Evolutionary conservation across 331 rosid genomes (phyloP).

Genomic region (Quercus lobata): DNA sequence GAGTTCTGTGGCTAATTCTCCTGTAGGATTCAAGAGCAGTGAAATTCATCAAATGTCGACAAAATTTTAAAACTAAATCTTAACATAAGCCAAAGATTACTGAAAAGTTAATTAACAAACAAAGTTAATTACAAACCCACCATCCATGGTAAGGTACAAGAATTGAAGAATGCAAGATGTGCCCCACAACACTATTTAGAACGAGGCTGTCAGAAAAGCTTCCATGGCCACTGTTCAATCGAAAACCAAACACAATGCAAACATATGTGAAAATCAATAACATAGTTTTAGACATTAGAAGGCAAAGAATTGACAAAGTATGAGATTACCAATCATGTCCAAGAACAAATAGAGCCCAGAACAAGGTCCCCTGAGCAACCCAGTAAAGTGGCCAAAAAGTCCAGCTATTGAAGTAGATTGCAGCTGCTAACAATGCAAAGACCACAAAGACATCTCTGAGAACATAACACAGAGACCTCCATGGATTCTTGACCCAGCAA

Average conservation of each 20-base stretch:
- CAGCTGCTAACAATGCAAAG: constrained; percentile 38
- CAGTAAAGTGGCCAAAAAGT: constrained; percentile 74
- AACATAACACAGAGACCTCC: constrained; percentile 68
- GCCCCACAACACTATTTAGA: constrained; percentile 53
- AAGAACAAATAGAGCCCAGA: constrained; percentile 96
- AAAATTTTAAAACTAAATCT: background rate
- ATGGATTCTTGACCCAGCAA: constrained; percentile 83
- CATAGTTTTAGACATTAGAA: background rate
- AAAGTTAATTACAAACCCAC: constrained; percentile 24
- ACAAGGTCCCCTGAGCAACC: constrained; percentile 89
- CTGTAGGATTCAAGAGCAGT: constrained; percentile 28
- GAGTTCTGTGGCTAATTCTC: constrained; percentile 97
- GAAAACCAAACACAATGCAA: background rate
- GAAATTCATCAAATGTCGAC: background rate
- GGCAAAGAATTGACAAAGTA: background rate
- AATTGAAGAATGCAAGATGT: constrained; percentile 53
- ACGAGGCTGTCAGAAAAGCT: constrained; percentile 51
- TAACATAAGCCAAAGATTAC: background rate
- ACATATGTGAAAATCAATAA: background rate
- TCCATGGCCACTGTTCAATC: constrained; percentile 73
- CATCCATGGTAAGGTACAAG: constrained; percentile 75
- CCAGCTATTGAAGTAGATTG: constrained; percentile 43
- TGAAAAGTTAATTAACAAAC: background rate
- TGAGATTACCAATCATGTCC: constrained; percentile 83
- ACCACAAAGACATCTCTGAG: constrained; percentile 54